These are phyloP conservation scores for Boletus sensibilis DNA, from an alignment of 768 basidiomycete genomes.

Conservation along the genomic window DNA sequence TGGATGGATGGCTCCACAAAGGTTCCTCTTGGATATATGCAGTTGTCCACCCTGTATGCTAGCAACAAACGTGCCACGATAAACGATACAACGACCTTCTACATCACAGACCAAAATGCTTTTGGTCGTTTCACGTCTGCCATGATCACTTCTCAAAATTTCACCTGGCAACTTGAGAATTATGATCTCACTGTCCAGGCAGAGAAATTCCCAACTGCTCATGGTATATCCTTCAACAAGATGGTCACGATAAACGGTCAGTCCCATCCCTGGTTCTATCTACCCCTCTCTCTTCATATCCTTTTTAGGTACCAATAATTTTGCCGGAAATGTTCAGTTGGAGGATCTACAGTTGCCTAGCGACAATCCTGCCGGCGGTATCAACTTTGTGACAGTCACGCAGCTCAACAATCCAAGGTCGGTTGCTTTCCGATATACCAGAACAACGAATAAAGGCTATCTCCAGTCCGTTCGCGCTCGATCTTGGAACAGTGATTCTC, in stretches of 20 bases:
- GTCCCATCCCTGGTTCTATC: constrained; percentile 2
- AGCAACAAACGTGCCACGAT: constrained; percentile 56
- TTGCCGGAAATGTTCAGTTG: constrained; percentile 53
- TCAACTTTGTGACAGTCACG: constrained; percentile 60
- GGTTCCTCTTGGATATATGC: constrained; percentile 54
- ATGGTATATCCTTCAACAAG: constrained; percentile 66
- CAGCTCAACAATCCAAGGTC: constrained; percentile 58
- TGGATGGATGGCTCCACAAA: constrained; percentile 55
- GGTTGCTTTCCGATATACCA: neutral
- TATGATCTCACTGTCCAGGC: constrained; percentile 62
- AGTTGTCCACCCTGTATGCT: constrained; percentile 47
- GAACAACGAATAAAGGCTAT: neutral
- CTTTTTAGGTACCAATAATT: constrained; percentile 55
- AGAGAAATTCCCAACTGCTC: constrained; percentile 62
- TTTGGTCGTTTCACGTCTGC: constrained; percentile 61
- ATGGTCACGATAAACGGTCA: constrained; percentile 53
- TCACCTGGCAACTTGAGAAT: constrained; percentile 65
- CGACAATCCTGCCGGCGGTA: constrained; percentile 65
- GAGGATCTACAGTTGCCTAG: constrained; percentile 63
- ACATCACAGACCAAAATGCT: constrained; percentile 51
- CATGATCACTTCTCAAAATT: constrained; percentile 65
- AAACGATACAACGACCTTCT: constrained; percentile 59
- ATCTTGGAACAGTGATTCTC: constrained; percentile 67
- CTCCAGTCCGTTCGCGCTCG: constrained; percentile 62
- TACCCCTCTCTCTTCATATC: neutral